Conservation (phyloP, 495 filamentous ascomycete species). For the Baudoinia panamericana region DNA sequence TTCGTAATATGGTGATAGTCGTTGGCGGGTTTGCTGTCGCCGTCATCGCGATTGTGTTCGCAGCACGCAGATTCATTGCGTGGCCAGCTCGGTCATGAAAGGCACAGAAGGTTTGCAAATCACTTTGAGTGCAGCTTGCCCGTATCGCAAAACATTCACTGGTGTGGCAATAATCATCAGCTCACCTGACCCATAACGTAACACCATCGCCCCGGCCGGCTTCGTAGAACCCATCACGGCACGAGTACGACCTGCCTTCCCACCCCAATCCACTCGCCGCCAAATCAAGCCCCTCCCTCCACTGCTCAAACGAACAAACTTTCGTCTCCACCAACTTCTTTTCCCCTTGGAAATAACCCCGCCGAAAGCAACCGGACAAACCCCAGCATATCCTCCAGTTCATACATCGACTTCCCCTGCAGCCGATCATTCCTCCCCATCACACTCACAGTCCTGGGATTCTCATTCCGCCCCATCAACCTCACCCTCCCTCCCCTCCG, state of each 20-base stretch:
- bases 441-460: slow-evolving; percentile 7
- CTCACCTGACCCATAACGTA: no score
- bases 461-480: slow-evolving; percentile 15
- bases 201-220: no score
- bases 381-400: slow-evolving; percentile 20
- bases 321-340: slow-evolving; percentile 24
- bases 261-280: slow-evolving; percentile 23
- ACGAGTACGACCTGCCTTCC: slow-evolving; percentile 23
- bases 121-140: no score
- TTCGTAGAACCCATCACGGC: no score
- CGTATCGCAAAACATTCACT: no score
- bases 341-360: slow-evolving; percentile 25
- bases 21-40: no score
- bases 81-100: no score
- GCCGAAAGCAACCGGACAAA: slow-evolving; percentile 27
- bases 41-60: no score
- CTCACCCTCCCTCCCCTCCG: slow-evolving; percentile 10
- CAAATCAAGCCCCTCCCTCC: slow-evolving; percentile 27
- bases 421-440: slow-evolving; percentile 25
- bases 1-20: no score
- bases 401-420: slow-evolving; percentile 35
- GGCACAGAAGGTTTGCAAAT: no score
- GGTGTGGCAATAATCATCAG: no score
- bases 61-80: no score
- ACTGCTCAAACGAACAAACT: slow-evolving; percentile 23